These are phyloP conservation scores for Mycena haematopus DNA, from an alignment of 768 basidiomycete genomes.

Conservation along the genomic window DNA sequence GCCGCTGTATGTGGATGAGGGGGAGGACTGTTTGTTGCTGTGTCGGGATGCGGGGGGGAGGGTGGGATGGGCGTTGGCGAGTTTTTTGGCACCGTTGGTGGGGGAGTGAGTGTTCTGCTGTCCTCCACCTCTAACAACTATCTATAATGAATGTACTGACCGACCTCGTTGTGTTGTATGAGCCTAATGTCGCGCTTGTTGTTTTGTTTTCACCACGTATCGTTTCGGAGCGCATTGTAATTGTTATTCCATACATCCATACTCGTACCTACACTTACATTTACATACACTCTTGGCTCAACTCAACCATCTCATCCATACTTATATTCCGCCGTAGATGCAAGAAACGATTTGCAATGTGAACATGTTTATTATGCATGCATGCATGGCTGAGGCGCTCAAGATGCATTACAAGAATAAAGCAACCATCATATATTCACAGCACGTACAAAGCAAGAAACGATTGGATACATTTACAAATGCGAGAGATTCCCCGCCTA, in stretches of 20 bases:
- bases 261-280: not conserved
- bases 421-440: not conserved
- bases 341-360: not conserved
- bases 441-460: not conserved
- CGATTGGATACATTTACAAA: not conserved
- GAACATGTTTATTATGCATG: no score
- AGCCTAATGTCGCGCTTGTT: not conserved
- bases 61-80: slow-evolving; percentile 84
- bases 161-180: not conserved
- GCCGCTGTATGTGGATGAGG: slow-evolving; percentile 77
- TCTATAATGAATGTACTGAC: not conserved
- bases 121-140: not conserved
- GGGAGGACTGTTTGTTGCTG: slow-evolving; percentile 80
- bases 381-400: no score
- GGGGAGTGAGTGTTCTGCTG: slow-evolving; percentile 5
- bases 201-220: not conserved
- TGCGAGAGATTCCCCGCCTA: slow-evolving; percentile 13
- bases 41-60: slow-evolving; percentile 61
- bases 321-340: not conserved
- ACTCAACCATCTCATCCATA: not conserved
- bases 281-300: not conserved
- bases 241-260: not conserved
- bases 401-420: no score
- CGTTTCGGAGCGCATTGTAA: not conserved
- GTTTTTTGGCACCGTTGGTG: slow-evolving; percentile 67